These are phyloP conservation scores for Talaromyces adpressus DNA, from an alignment of 495 filamentous ascomycete genomes.

Conservation along the genomic window DNA sequence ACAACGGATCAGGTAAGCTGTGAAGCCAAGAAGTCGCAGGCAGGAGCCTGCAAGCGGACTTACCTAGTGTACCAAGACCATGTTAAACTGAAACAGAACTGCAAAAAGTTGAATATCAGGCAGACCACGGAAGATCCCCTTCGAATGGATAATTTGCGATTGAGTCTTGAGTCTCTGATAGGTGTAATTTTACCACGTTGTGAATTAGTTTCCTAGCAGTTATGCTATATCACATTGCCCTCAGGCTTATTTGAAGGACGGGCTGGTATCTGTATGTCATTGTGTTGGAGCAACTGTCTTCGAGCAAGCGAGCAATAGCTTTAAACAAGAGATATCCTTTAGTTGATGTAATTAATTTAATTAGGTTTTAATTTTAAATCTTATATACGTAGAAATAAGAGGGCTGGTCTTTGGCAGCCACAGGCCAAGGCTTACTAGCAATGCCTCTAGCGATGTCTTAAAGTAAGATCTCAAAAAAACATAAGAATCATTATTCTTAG, in stretches of 20 bases:
- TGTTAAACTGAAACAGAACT: constrained; percentile 7
- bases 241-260: neutral
- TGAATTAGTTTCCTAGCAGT: neutral
- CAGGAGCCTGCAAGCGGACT: constrained; percentile 1
- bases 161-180: constrained; percentile 4
- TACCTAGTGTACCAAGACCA: constrained; percentile 7
- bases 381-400: too few species aligned
- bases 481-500: too few species aligned
- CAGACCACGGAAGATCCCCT: constrained; percentile 7
- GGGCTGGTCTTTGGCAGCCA: too few species aligned
- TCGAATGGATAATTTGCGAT: constrained; percentile 6
- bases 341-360: too few species aligned
- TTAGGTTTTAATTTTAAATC: too few species aligned
- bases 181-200: constrained; percentile 3
- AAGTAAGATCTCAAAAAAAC: too few species aligned
- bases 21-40: neutral
- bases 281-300: constrained; percentile 7
- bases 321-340: too few species aligned
- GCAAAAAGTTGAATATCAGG: constrained; percentile 6
- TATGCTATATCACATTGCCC: neutral
- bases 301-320: too few species aligned
- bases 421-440: too few species aligned
- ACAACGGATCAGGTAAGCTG: constrained; percentile 6
- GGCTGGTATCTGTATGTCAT: constrained; percentile 4
- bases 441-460: too few species aligned